Evolutionary conservation across 1,284 basidiomycete genomes (phyloP).

Genomic region (Salmacisia buchloeana): DNA sequence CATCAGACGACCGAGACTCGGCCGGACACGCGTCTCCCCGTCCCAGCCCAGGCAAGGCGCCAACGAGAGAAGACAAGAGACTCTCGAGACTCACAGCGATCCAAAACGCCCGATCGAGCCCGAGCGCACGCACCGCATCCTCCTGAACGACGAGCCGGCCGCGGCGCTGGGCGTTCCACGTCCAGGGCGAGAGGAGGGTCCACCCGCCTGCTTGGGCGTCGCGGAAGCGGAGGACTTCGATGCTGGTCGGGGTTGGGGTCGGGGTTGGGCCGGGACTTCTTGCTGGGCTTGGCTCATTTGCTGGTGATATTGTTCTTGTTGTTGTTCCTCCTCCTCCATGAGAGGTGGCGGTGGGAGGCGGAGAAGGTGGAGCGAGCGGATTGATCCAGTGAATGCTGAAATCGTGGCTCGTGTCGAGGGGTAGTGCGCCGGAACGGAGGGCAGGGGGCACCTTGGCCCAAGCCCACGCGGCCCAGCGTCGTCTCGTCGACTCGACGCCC

Average conservation of each 20-base stretch:
- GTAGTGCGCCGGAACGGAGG: slow-evolving; percentile 23
- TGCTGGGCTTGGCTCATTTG: neutral
- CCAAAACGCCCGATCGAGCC: slow-evolving; percentile 36
- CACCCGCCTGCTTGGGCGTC: slow-evolving; percentile 32
- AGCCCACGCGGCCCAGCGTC: slow-evolving; percentile 33
- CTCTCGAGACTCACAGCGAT: slow-evolving; percentile 20
- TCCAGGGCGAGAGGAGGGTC: slow-evolving; percentile 9
- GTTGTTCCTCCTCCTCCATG: neutral
- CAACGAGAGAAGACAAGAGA: neutral
- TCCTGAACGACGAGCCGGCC: slow-evolving; percentile 29
- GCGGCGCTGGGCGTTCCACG: slow-evolving; percentile 30
- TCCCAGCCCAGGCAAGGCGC: too few relatives aligned
- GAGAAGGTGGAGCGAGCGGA: slow-evolving; percentile 12
- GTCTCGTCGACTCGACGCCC: neutral
- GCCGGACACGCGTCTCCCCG: too few relatives aligned
- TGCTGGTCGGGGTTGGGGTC: neutral
- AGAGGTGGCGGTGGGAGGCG: too few relatives aligned
- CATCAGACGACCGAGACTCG: too few relatives aligned
- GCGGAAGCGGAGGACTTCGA: slow-evolving; percentile 33
- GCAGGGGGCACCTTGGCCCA: slow-evolving; percentile 29
- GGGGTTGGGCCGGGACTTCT: neutral
- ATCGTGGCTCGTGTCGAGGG: slow-evolving; percentile 30
- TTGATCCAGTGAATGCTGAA: slow-evolving; percentile 38
- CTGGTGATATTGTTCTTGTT: too few relatives aligned
- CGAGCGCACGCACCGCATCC: slow-evolving; percentile 28